Percentiles rank a stretch among this genome's conserved stretches.
phyloP scores from a whole-genome alignment of 148 eudicot genomes.

The Talinum fruticosum region DNA sequence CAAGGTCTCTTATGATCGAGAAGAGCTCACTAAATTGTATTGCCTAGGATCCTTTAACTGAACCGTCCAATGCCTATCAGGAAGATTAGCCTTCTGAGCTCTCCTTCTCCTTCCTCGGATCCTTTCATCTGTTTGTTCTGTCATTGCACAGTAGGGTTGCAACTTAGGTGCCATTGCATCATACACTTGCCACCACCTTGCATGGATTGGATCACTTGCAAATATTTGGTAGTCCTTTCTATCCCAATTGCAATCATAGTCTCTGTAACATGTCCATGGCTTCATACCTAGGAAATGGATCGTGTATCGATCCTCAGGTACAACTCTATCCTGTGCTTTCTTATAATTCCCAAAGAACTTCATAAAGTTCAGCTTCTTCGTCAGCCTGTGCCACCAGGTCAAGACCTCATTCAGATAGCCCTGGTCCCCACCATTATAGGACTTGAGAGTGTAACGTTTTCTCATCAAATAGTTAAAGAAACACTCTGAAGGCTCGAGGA shows the following conservation, averaged over 20 bases:
- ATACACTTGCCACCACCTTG: constrained; percentile 61
- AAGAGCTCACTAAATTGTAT: constrained; percentile 5
- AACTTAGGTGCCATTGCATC: constrained; percentile 47
- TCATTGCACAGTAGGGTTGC: constrained; percentile 40
- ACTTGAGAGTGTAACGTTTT: constrained; percentile 31
- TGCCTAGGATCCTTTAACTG: constrained; percentile 57
- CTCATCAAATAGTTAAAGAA: constrained; percentile 49
- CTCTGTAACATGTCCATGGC: constrained; percentile 70
- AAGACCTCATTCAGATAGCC: constrained; percentile 70
- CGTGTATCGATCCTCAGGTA: constrained; percentile 38
- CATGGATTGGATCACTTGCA: constrained; percentile 55
- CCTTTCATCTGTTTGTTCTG: constrained; percentile 30
- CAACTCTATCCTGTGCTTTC: constrained; percentile 9
- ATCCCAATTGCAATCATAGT: constrained; percentile 84
- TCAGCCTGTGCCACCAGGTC: constrained; percentile 69
- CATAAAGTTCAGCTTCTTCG: constrained; percentile 38
- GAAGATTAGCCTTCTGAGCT: constrained; percentile 34
- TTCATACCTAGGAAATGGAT: constrained; percentile 68
- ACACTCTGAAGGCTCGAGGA: constrained; percentile 69
- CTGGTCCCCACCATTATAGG: constrained; percentile 84
- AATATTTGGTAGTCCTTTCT: constrained; percentile 13
- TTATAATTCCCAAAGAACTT: constrained; percentile 36
- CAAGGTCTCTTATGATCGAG: neutral
- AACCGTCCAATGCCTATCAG: constrained; percentile 67
- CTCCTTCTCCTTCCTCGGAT: constrained; percentile 33